Evolutionary conservation across 148 eudicot genomes (phyloP).

Genomic region (Rhododendron molle): DNA sequence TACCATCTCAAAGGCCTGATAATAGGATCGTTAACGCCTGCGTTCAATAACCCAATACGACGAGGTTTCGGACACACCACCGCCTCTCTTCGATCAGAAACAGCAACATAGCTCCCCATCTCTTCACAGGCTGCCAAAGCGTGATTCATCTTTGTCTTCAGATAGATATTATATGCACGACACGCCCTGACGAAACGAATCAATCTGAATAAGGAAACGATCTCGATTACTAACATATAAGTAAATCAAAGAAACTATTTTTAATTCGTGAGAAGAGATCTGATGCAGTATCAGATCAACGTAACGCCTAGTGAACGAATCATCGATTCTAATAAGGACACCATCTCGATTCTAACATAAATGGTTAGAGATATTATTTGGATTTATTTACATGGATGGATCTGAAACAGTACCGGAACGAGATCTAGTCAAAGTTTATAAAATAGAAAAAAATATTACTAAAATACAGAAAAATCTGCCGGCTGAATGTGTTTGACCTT

Average conservation of each 20-base stretch:
- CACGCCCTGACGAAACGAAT: neutral
- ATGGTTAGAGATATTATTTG: neutral
- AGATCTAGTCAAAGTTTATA: conserved; percentile 5
- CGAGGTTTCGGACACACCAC: conserved; percentile 91
- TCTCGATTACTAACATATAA: too few relatives aligned
- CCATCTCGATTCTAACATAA: too few relatives aligned
- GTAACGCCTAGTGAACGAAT: neutral
- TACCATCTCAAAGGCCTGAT: conserved; percentile 48
- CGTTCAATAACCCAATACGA: conserved; percentile 45
- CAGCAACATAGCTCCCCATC: conserved; percentile 38
- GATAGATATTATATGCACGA: neutral
- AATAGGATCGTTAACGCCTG: conserved; percentile 29
- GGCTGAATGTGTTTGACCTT: neutral
- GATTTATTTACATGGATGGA: neutral
- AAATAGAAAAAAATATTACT: neutral
- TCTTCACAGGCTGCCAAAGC: conserved; percentile 47
- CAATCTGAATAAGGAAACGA: neutral
- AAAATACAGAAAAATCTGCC: neutral
- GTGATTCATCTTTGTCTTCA: conserved; percentile 43
- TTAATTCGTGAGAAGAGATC: neutral
- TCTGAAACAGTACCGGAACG: neutral
- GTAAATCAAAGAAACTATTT: neutral
- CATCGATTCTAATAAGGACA: too few relatives aligned
- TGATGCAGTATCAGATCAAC: neutral
- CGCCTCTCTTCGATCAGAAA: conserved; percentile 31